Evolutionary conservation across 2,329 filamentous ascomycete species (phyloP).

Genomic region (Akanthomyces lecanii): DNA sequence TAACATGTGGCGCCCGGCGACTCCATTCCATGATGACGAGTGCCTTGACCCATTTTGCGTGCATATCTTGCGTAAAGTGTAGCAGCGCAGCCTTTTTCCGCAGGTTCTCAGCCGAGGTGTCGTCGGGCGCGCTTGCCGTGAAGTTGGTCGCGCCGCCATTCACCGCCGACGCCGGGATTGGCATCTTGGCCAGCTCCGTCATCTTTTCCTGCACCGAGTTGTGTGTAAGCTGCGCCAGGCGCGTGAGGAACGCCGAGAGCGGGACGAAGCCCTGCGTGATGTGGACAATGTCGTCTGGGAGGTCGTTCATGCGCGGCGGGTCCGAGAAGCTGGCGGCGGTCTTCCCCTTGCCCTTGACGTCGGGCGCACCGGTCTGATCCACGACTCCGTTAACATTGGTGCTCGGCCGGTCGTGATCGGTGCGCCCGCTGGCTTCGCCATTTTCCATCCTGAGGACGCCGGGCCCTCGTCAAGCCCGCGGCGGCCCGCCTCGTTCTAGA

Average conservation of each 20-base stretch:
- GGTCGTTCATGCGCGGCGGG: constrained; percentile 48
- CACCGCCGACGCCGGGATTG: constrained; percentile 45
- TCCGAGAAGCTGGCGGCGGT: constrained; percentile 24
- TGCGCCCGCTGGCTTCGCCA: constrained; percentile 50
- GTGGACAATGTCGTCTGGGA: constrained; percentile 62
- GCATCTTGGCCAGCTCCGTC: constrained; percentile 64
- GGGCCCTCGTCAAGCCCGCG: constrained; percentile 39
- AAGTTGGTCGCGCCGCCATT: constrained; percentile 49
- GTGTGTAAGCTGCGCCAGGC: constrained; percentile 79
- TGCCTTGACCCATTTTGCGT: constrained; percentile 88
- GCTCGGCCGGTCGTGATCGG: constrained; percentile 49
- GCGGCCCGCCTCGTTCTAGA: neutral
- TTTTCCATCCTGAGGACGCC: constrained; percentile 52
- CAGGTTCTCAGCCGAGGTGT: constrained; percentile 61
- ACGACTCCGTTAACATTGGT: constrained; percentile 43
- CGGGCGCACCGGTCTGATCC: constrained; percentile 28
- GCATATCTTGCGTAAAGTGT: constrained; percentile 72
- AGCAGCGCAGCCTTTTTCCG: constrained; percentile 72
- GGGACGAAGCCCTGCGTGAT: constrained; percentile 74
- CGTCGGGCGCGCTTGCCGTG: constrained; percentile 39
- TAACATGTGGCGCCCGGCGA: constrained; percentile 71
- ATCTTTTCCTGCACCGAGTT: constrained; percentile 71
- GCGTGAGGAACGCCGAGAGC: constrained; percentile 67
- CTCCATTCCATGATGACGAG: constrained; percentile 90
- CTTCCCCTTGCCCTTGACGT: constrained; percentile 30